Base-by-base conservation (phyloP, 75 land plant species). In the Selaginella moellendorffii region DNA sequence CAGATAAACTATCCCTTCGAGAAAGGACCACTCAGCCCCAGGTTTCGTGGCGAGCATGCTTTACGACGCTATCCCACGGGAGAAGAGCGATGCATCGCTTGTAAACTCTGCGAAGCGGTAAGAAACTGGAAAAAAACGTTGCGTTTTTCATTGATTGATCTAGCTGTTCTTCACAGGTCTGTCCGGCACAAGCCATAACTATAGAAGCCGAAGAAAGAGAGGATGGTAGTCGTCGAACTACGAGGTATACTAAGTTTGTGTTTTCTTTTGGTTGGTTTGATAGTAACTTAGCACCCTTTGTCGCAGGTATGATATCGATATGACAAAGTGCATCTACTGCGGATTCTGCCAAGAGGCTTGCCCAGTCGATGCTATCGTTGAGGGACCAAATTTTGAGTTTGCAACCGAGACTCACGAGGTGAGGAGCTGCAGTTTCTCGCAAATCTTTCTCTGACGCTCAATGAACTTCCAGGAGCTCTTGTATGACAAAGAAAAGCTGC, bases 271-370 rank as follows among this genome's bases (percentile, higher is more conserved):
- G 0, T 42, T 63, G 65, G 19, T 27, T 62, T 62, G 63, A 27
- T 26, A 1, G 2, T 29, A 12, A 27, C 27, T 46, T 46, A 46
- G 18, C 52, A 10, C 18, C 10, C 63, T 64, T 19, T 65, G 18
- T 27, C 30, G 31, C 81, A 89, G 98, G 72, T 93, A 93, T 72
- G 98, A 93, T 65, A 89, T 93, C 65, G 98, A 93, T 74, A 92
- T 88, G 98, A 92, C 98, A 31, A 92, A 92, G 72, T 92, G 98
- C 65, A 92, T 92, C 62, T 92, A 92, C 74, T 92, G 98, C 74
- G 98, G 96, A 26, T 88, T 92, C 60, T 92, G 98, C 76, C 98
- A 92, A 80, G 98, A 92, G 69, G 98, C 98, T 10, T 92, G 98
- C 68, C 98, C 98, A 36, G 98, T 88, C 26, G 98, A 92, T 80